These are phyloP conservation scores for Cornus florida DNA, from an alignment of 148 eudicot species.

Conservation along the genomic window DNA sequence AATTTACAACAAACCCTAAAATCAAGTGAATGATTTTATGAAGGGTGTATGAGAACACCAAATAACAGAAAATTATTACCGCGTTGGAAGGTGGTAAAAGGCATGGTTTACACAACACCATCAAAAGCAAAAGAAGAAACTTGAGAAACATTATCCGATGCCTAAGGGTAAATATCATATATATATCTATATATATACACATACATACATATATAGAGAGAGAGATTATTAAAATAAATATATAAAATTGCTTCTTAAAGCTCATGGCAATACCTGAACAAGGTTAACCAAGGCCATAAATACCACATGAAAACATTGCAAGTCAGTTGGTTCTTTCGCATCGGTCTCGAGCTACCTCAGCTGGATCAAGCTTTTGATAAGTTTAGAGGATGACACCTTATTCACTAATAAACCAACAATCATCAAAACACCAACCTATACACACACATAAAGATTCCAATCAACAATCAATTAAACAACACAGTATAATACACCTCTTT, in stretches of 20 bases:
- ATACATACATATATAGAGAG: too few relatives aligned
- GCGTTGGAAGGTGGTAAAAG: too few relatives aligned
- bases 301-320: constrained; percentile 64
- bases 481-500: too few relatives aligned
- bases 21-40: too few relatives aligned
- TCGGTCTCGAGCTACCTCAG: constrained; percentile 62
- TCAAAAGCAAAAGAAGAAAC: background rate
- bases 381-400: constrained; percentile 62
- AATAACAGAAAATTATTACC: too few relatives aligned
- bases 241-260: background rate
- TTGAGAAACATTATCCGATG: background rate
- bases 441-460: background rate
- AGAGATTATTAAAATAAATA: background rate
- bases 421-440: constrained; percentile 83
- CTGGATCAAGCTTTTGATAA: constrained; percentile 63
- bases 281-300: constrained; percentile 71
- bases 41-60: too few relatives aligned
- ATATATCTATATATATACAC: too few relatives aligned
- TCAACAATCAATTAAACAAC: background rate
- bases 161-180: background rate
- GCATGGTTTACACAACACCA: too few relatives aligned
- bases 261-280: constrained; percentile 55
- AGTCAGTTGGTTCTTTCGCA: constrained; percentile 50
- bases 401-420: constrained; percentile 66
- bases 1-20: too few relatives aligned